Evolutionary conservation across 805 yeast species (phyloP), one percentile per base, ranked within the genome.

Genomic region (Phaffomyces antillensis): DNA sequence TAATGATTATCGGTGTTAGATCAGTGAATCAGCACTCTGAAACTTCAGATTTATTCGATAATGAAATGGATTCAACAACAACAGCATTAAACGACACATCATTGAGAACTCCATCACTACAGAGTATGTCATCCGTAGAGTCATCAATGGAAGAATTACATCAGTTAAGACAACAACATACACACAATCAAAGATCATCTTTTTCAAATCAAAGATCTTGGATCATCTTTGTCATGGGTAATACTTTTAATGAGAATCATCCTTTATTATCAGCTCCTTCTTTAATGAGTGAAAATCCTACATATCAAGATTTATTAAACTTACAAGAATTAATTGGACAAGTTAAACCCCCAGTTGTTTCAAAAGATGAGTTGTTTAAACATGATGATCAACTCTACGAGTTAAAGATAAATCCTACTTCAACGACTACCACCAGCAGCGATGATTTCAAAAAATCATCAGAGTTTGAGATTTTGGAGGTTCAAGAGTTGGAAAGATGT

Each of bases 221-320:
- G 85, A 71, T 78, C n/a, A 75, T 79, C 23, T 76, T 76, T 41
- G 81, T 79, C 8, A 70, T 77, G 63, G 83, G 83, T 0, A 81
- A 80, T 36, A 61, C 72, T 13, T 79, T 75, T 51, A 68, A 75
- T 3, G 61, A 60, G 36, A 61, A 70, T 44, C 79, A 76, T 53
- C 80, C 79, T 6, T 55, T 75, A 9, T 61, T 75, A 32, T 57
- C 68, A 2, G 75, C 77, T 2, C 76, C 76, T 6, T 62, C 76
- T 3, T 51, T 75, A 38, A 60, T 72, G 54, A 66, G 73, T 3
- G 77, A 74, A 40, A 63, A 67, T 40, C 79, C 78, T n/a, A 65
- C 75, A 0, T 70, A 71, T 53, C 78, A 75, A 44, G 80, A 76
- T 49, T 50, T 74, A 54, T 50, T 72, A 36, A 64, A 71, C 1